Evolutionary conservation across 164 flowering plant species (phyloP), one percentile per base, ranked within the genome.

Genomic region (Umbilicus rupestris): DNA sequence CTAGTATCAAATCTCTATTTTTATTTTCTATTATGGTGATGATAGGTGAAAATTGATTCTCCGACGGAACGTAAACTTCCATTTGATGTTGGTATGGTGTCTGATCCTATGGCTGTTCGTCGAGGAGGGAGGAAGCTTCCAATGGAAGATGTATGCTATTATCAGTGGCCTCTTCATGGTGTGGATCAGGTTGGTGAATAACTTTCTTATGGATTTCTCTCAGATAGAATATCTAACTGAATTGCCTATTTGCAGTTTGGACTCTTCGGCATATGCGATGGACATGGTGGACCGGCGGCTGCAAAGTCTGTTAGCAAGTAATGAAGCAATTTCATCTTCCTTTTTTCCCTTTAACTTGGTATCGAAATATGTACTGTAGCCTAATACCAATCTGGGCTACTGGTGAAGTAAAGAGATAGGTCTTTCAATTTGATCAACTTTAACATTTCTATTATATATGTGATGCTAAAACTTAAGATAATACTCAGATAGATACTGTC

Each of bases 101-200:
- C 99, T 52, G 99, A 91, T 82, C 87, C 99, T 29, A 95, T 95
- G 99, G 78, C 96, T 74, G 45, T 83, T 74, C 96, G 96, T 57
- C 85, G 89, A 71, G 97, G 99, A 70, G 99, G 81, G 66, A 95
- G 81, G 76, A 89, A 84, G 72, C 85, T 91, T 72, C 86, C 92
- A 0, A 95, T 95, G 97, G 99, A 95, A 85, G 99, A 95, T 79
- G 88, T 89, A 20, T 82, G 86, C 83, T 91, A 83, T 76, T 83
- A 79, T 74, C 83, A 78, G 15, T 95, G 99, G 97, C 99, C 99
- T 67, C 83, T 92, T 76, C 85, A 83, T 71, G 96, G 90, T 71
- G 67, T 76, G 37, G 87, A 87, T 68, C 81, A 89, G 98, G 98
- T 94, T 69, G 39, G 52, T 35, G 44, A 63, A 46, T 59, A 67